phyloP scores from a whole-genome alignment of 2,329 filamentous ascomycete species.

The Nemania sp. region DNA sequence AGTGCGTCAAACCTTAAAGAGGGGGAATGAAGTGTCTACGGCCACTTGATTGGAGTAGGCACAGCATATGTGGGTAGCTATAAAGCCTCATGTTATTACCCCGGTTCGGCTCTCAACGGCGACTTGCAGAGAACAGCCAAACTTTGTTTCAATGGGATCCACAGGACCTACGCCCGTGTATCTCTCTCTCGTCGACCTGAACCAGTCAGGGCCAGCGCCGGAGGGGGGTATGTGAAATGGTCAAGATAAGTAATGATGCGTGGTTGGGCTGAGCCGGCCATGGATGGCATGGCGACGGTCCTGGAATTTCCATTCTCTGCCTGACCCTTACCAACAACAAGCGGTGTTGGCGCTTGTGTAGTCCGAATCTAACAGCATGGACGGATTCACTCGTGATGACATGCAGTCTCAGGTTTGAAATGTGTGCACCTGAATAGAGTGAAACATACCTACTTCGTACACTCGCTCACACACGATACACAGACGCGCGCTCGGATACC shows the following conservation, averaged over 20 bases:
- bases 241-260: slow-evolving; percentile 12
- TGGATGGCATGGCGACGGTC: slow-evolving; percentile 2
- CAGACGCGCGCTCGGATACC: background rate
- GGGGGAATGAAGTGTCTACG: slow-evolving; percentile 11
- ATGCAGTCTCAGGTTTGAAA: slow-evolving; percentile 14
- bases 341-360: slow-evolving; percentile 13
- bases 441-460: too few relatives aligned
- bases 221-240: slow-evolving; percentile 15
- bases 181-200: slow-evolving; percentile 20
- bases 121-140: slow-evolving; percentile 40
- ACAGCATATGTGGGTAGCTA: slow-evolving; percentile 27
- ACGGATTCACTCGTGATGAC: background rate
- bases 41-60: slow-evolving; percentile 20
- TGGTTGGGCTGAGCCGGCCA: slow-evolving; percentile 25
- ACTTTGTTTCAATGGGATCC: slow-evolving; percentile 36
- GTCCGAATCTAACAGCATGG: slow-evolving; percentile 15
- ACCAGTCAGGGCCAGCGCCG: slow-evolving; percentile 22
- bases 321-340: slow-evolving; percentile 9
- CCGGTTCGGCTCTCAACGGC: slow-evolving; percentile 36
- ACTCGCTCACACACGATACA: slow-evolving; percentile 14
- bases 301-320: background rate
- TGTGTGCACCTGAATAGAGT: slow-evolving; percentile 7
- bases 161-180: slow-evolving; percentile 28
- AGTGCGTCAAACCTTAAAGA: slow-evolving; percentile 30
- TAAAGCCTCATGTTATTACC: slow-evolving; percentile 38